phyloP scores from a whole-genome alignment of 139 green algal species.

The Dunaliella primolecta region DNA sequence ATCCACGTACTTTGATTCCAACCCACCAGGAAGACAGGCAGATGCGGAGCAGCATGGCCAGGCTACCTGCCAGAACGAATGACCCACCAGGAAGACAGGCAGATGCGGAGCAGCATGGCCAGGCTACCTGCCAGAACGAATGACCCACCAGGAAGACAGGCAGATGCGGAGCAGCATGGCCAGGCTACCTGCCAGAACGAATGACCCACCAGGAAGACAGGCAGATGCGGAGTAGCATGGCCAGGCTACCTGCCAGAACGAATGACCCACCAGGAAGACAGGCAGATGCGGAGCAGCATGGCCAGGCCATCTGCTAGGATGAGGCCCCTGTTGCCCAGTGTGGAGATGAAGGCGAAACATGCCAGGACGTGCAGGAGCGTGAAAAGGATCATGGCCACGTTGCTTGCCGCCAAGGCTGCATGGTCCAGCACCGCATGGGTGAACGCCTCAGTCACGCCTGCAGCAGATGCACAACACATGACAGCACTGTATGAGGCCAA shows the following conservation, averaged over 20 bases:
- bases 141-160: too few species aligned
- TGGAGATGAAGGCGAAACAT: constrained; percentile 42
- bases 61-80: constrained; percentile 71
- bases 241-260: constrained; percentile 65
- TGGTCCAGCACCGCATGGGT: constrained; percentile 65
- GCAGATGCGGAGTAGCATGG: constrained; percentile 76
- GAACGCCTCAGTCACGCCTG: constrained; percentile 81
- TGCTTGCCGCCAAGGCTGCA: constrained; percentile 46
- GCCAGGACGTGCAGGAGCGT: constrained; percentile 49
- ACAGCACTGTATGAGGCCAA: background rate
- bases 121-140: too few species aligned
- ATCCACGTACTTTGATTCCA: too few species aligned
- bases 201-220: constrained; percentile 59
- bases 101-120: too few species aligned
- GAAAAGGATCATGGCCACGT: constrained; percentile 57
- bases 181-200: background rate
- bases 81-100: too few species aligned
- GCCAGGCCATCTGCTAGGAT: constrained; percentile 67
- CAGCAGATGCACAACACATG: background rate
- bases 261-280: constrained; percentile 63
- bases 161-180: background rate
- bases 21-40: constrained; percentile 59
- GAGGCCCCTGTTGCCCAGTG: constrained; percentile 53
- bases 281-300: constrained; percentile 77
- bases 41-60: constrained; percentile 80